phyloP scores from a whole-genome alignment of 257 asterid genomes.

The Solanum chaucha region DNA sequence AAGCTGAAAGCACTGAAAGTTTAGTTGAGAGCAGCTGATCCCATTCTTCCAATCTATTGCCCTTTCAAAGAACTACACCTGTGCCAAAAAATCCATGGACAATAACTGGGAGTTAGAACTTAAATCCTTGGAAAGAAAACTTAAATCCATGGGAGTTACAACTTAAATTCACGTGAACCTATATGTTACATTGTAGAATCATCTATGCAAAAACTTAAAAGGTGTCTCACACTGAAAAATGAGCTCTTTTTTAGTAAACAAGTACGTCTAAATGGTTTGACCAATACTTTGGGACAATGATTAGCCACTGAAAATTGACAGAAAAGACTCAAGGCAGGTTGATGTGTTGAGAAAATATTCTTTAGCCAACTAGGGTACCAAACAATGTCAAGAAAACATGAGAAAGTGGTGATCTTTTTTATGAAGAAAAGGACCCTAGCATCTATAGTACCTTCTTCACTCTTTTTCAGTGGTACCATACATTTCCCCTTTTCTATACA shows the following conservation, averaged over 20 bases:
- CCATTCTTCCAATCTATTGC: constrained; percentile 44
- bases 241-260: too few relatives aligned
- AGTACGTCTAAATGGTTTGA: too few relatives aligned
- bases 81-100: constrained; percentile 23
- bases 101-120: too few relatives aligned
- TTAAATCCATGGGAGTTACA: too few relatives aligned
- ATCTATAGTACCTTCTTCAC: background rate
- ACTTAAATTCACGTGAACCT: too few relatives aligned
- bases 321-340: background rate
- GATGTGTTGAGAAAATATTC: background rate
- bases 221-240: too few relatives aligned
- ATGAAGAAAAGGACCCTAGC: background rate
- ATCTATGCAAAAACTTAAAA: too few relatives aligned
- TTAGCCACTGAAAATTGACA: constrained; percentile 1
- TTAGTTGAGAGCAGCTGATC: constrained; percentile 10
- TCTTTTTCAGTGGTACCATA: background rate
- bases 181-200: too few relatives aligned
- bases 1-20: too few relatives aligned
- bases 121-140: too few relatives aligned
- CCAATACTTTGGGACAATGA: background rate
- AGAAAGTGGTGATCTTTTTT: background rate
- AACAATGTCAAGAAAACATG: background rate
- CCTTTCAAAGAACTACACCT: constrained; percentile 33
- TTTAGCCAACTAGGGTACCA: background rate
- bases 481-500: background rate